phyloP scores from a whole-genome alignment of 1,139 yeast genomes.

The Debaryomyces nepalensis region DNA sequence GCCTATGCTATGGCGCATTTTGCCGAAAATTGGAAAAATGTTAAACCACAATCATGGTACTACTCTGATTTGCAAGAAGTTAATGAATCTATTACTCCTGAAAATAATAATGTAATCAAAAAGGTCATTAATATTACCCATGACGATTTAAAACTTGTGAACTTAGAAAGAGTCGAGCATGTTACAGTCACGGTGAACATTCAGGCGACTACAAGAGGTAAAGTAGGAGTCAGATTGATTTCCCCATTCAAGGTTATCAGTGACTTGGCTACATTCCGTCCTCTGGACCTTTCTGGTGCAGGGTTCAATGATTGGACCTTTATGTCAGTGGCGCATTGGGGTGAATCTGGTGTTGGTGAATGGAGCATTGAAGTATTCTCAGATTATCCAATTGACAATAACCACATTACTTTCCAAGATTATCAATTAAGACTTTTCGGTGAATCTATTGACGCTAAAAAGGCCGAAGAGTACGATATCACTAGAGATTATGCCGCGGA shows the following conservation, averaged over 20 bases:
- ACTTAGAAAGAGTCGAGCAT: slow-evolving; percentile 80
- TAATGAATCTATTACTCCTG: slow-evolving; percentile 27
- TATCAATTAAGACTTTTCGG: slow-evolving; percentile 90
- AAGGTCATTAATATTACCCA: slow-evolving; percentile 53
- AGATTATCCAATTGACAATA: slow-evolving; percentile 23
- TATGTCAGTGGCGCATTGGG: slow-evolving; percentile 99
- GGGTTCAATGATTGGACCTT: slow-evolving; percentile 90
- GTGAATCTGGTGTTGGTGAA: slow-evolving; percentile 78
- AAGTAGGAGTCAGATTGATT: slow-evolving; percentile 61
- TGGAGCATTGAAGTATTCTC: slow-evolving; percentile 74
- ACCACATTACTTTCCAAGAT: slow-evolving; percentile 54
- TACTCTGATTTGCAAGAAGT: slow-evolving; percentile 52
- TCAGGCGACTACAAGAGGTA: slow-evolving; percentile 69
- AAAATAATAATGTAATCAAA: slow-evolving; percentile 34
- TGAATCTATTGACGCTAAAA: slow-evolving; percentile 64
- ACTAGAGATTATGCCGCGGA: slow-evolving; percentile 45
- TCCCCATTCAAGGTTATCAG: slow-evolving; percentile 82
- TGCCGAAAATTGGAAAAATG: slow-evolving; percentile 80
- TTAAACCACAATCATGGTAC: slow-evolving; percentile 90
- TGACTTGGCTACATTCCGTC: slow-evolving; percentile 74
- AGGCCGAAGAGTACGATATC: slow-evolving; percentile 55
- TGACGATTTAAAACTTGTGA: slow-evolving; percentile 56
- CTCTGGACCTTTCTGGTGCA: slow-evolving; percentile 53
- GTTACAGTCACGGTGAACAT: slow-evolving; percentile 81
- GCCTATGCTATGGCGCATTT: slow-evolving; percentile 74